Evolutionary conservation across 371 early-diverging fungal genomes (phyloP).

Genomic region (Aphelidium insulamus): DNA sequence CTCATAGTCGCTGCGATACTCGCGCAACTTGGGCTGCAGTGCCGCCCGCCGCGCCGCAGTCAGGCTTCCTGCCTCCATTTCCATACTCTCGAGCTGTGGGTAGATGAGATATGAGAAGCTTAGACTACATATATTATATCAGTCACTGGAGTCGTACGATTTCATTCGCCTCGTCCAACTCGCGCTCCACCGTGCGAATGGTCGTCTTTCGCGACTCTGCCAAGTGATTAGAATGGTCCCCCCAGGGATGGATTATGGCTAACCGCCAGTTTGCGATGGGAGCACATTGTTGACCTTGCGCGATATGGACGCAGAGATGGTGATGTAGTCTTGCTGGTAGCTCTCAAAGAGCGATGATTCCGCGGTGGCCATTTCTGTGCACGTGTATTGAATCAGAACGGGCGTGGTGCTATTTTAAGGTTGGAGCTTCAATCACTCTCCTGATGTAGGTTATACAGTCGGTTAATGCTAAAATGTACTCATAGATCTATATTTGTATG

Average conservation of each 20-base stretch:
- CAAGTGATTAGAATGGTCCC: neutral
- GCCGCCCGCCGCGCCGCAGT: conserved; percentile 35
- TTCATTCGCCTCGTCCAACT: conserved; percentile 75
- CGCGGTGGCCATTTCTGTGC: no score
- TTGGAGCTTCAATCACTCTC: no score
- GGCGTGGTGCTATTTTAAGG: no score
- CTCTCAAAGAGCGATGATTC: conserved; percentile 57
- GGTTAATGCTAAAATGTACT: no score
- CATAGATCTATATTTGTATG: no score
- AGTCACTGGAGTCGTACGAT: conserved; percentile 28
- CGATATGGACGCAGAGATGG: conserved; percentile 30
- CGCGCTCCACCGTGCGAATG: conserved; percentile 47
- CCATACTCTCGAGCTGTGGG: conserved; percentile 63
- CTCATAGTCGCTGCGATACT: conserved; percentile 52
- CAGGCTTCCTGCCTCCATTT: conserved; percentile 63
- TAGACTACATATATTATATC: neutral
- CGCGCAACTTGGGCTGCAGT: conserved; percentile 40
- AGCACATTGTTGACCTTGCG: conserved; percentile 33
- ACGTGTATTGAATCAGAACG: no score
- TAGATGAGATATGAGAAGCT: neutral
- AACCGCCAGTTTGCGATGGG: conserved; percentile 32
- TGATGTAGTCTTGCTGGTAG: conserved; percentile 63
- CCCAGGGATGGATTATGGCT: no score
- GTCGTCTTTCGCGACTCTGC: conserved; percentile 47
- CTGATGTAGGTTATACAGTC: no score